These are phyloP conservation scores for Pichia cephalocereana DNA, from an alignment of 805 yeast genomes.

Conservation along the genomic window DNA sequence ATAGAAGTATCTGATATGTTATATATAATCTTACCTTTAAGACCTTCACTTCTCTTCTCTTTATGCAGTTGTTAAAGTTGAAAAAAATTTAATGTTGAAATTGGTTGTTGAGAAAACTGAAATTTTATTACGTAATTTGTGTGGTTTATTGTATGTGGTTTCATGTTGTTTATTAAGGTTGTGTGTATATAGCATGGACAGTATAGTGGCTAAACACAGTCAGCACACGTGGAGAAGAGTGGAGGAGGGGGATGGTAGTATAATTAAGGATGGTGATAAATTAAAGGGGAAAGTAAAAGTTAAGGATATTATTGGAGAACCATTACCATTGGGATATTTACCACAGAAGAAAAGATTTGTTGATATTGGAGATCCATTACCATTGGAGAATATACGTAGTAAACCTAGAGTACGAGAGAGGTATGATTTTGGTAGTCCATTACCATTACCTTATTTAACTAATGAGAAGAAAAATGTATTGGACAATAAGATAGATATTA, in stretches of 20 bases:
- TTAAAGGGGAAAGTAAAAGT: background rate
- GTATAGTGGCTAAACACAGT: background rate
- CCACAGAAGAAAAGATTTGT: background rate
- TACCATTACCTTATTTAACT: background rate
- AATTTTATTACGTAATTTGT: no score
- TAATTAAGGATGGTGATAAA: background rate
- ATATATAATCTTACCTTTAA: background rate
- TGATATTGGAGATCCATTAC: slow-evolving; percentile 4
- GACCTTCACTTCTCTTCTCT: no score
- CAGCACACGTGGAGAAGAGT: background rate
- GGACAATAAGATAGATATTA: background rate
- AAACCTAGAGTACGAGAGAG: background rate
- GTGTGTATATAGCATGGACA: background rate
- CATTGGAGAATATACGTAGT: background rate
- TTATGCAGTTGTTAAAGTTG: no score
- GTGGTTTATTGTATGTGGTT: no score
- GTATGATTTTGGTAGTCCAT: slow-evolving; percentile 5
- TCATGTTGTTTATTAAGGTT: no score
- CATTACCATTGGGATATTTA: background rate
- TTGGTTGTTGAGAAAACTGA: no score
- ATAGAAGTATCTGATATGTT: no score
- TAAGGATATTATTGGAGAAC: background rate
- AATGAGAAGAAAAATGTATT: background rate
- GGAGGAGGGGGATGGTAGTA: background rate
- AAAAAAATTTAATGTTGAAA: no score